A percentile compares a stretch with the other conserved stretches of the same genome.
phyloP scores from a whole-genome alignment of 2,329 filamentous ascomycete species.

The Dothidotthia symphoricarpi region DNA sequence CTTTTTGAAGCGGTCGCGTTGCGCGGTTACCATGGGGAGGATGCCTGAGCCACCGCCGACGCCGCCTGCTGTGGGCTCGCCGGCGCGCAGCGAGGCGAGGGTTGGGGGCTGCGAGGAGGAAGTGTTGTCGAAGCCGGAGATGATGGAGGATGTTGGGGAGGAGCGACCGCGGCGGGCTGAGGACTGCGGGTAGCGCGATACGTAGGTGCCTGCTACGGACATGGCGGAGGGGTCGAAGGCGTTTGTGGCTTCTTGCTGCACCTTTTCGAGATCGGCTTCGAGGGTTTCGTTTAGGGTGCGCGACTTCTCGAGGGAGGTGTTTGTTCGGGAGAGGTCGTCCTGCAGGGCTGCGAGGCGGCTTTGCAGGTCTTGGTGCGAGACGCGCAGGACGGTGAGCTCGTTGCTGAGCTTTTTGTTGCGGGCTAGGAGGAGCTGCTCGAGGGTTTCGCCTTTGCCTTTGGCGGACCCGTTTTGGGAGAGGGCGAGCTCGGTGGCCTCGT shows the following conservation, averaged over 20 bases:
- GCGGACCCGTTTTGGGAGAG: conserved; percentile 50
- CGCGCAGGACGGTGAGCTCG: conserved; percentile 85
- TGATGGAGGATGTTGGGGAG: conserved; percentile 96
- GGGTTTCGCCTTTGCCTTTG: conserved; percentile 69
- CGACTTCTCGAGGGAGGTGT: conserved; percentile 80
- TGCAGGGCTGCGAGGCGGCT: conserved; percentile 74
- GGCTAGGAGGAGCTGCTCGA: conserved; percentile 87
- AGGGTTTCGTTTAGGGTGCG: conserved; percentile 83
- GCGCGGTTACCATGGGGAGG: conserved; percentile 95
- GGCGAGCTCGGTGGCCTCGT: conserved; percentile 35
- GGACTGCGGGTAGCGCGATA: conserved; percentile 72
- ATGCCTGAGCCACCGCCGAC: conserved; percentile 84
- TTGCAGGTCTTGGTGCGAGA: conserved; percentile 91
- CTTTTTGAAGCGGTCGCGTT: conserved; percentile 97
- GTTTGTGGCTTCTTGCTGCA: conserved; percentile 82
- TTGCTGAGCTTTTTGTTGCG: conserved; percentile 96
- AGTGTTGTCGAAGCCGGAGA: conserved; percentile 78
- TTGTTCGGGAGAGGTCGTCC: conserved; percentile 77
- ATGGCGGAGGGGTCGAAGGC: conserved; percentile 80
- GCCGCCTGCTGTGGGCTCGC: conserved; percentile 69
- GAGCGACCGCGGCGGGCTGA: conserved; percentile 63
- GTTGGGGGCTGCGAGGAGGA: conserved; percentile 36
- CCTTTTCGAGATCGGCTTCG: conserved; percentile 83
- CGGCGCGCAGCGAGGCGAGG: conserved; percentile 58
- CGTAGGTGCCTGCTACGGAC: conserved; percentile 89